phyloP scores from a whole-genome alignment of 83 land plant species.

The Picea abies region DNA sequence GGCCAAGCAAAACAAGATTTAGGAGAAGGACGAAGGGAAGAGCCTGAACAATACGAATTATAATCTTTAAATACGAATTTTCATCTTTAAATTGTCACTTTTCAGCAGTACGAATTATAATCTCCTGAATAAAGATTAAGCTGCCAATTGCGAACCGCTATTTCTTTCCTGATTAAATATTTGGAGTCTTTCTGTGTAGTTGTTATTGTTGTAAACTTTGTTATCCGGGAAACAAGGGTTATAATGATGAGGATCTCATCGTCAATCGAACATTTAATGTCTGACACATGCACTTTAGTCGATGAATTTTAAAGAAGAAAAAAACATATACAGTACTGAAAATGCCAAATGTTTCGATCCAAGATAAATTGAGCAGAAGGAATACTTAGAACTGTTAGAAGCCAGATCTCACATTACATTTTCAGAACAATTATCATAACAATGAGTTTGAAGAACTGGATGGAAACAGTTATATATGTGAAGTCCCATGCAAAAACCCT shows the following conservation, averaged over 20 bases:
- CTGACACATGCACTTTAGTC: neutral
- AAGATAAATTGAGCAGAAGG: neutral
- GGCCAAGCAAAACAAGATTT: too few species aligned
- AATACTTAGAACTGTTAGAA: neutral
- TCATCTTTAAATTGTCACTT: constrained; percentile 3
- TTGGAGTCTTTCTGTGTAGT: too few species aligned
- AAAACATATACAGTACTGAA: neutral
- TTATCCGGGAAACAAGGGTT: neutral
- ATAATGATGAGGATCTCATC: neutral
- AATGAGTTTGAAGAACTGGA: neutral
- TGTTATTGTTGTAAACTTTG: too few species aligned
- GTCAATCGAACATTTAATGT: neutral
- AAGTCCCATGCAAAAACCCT: neutral
- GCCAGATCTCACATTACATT: neutral
- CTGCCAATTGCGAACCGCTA: too few species aligned
- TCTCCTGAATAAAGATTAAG: too few species aligned
- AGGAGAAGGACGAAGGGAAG: too few species aligned
- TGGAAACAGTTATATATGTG: neutral
- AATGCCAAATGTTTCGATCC: neutral
- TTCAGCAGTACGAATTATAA: too few species aligned
- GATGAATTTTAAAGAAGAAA: neutral
- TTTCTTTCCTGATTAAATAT: too few species aligned
- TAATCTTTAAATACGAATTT: too few species aligned
- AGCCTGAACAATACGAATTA: too few species aligned
- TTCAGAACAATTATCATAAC: neutral